Conservation (phyloP, 2,329 filamentous ascomycete genomes). For the Xylariomycetidae sp. region DNA sequence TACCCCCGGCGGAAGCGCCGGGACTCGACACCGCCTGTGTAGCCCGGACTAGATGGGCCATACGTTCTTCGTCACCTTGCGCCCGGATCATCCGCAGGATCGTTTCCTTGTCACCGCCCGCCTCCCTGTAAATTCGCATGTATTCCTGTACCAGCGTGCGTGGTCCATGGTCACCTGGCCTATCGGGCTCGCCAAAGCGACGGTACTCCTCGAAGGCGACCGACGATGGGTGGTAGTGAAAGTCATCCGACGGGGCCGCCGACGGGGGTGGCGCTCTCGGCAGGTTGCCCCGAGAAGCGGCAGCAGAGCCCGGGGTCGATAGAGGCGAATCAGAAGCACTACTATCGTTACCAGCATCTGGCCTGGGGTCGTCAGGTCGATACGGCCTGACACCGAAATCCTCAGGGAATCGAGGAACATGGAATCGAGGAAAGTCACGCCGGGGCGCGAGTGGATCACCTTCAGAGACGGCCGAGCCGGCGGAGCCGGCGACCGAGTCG, state of each 20-base stretch:
- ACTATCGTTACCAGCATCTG: neutral
- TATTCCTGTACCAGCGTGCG: slow-evolving; percentile 37
- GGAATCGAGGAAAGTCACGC: neutral
- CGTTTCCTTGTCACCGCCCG: slow-evolving; percentile 53
- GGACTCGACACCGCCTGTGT: slow-evolving; percentile 34
- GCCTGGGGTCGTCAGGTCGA: neutral
- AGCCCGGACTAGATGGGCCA: slow-evolving; percentile 55
- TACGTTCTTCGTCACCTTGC: slow-evolving; percentile 53
- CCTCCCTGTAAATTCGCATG: slow-evolving; percentile 54
- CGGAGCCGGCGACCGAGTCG: too few relatives aligned
- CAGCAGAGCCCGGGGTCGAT: too few relatives aligned
- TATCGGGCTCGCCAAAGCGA: too few relatives aligned
- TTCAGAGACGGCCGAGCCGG: too few relatives aligned
- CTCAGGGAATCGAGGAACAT: neutral
- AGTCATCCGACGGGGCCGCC: neutral
- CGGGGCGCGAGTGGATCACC: neutral
- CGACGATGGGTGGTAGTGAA: neutral
- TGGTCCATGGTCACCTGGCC: too few relatives aligned
- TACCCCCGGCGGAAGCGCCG: too few relatives aligned
- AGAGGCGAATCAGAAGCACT: too few relatives aligned
- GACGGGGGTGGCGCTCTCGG: too few relatives aligned
- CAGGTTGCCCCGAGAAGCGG: neutral
- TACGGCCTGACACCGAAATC: neutral
- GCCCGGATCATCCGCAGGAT: slow-evolving; percentile 58
- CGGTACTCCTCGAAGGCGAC: neutral